These are phyloP conservation scores for Monocercomonoides exilis DNA, from an alignment of 78 protist species.

Conservation along the genomic window DNA sequence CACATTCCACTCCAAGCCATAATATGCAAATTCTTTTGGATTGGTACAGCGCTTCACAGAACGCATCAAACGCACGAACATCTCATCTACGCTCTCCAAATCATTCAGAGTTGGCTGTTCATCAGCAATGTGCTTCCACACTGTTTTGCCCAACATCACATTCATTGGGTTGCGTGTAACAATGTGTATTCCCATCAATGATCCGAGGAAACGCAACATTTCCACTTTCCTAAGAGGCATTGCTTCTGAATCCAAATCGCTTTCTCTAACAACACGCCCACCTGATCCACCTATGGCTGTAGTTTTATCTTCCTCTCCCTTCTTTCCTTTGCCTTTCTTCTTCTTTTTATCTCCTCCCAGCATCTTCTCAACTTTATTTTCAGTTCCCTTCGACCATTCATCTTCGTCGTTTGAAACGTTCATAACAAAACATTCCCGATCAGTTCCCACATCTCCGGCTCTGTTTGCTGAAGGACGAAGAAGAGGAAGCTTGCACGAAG, in stretches of 20 bases:
- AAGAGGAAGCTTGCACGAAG: neutral
- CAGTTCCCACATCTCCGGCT: neutral
- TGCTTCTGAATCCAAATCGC: too few species aligned
- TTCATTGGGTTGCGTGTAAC: neutral
- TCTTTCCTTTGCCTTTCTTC: too few species aligned
- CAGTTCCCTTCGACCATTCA: neutral
- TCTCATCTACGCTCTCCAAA: neutral
- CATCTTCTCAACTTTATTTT: neutral
- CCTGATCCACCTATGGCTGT: too few species aligned
- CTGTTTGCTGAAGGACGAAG: neutral
- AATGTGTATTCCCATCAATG: neutral
- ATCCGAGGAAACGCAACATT: constrained; percentile 3
- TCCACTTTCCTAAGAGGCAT: neutral
- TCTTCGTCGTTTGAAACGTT: neutral
- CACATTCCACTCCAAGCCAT: neutral
- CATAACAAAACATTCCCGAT: neutral
- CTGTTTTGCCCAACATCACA: neutral
- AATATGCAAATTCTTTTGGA: neutral
- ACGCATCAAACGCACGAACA: neutral
- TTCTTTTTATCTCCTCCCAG: too few species aligned
- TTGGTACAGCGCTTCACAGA: neutral
- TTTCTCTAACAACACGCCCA: too few species aligned
- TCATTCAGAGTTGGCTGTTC: neutral
- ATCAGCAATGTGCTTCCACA: neutral
- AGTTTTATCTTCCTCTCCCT: too few species aligned